Base-by-base conservation (phyloP, 1,284 basidiomycete genomes). In the Cryptococcus sp. region DNA sequence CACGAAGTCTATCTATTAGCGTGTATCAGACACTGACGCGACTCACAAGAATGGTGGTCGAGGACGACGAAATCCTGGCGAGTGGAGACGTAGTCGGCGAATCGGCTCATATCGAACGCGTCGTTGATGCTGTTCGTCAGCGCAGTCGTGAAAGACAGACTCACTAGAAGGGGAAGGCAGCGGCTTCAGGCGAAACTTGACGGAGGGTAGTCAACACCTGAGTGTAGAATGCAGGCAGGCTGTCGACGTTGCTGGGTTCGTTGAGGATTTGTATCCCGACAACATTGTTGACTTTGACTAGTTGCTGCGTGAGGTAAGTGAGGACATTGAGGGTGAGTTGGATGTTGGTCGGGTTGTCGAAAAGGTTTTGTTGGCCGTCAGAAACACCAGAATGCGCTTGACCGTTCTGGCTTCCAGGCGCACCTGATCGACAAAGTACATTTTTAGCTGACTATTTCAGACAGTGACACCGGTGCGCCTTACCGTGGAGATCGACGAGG, bases 251-350 rank as follows among this genome's bases (percentile, higher is more conserved):
- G 48, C 56, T 66, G 6, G 89, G 89, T 70, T 92, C 90, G 70
- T 91, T 92, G 56, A 91, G 74, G 27, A 92, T 76, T 70, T 91
- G 82, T 47, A 91, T 86, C 1, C 88, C 90, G 45, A 89, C 84
- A 19, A 91, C 82, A 68, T 92, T 91, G 54, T 85, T 86, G 19
- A 89, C 85, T 54, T 80, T 74, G 31, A 80, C 82, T 22, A 91
- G 77, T 63, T 86, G 78, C 53, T 84, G 71, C 35, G 81, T 81
- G 47, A 91, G 77, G 75, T 81, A 87, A 11, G 80, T 81, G 42
- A 90, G 79, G 17, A 85, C 81, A 47, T 80, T 74, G 47, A 87
- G 80, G 0, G 88, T 89, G 68, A 85, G 84, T 50, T 85, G 76
- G 72, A 82, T 78, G 68, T 88, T 84, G 16, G 68, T 68, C 13